phyloP scores from a whole-genome alignment of 805 yeast genomes.

The Cyberlindnera bimundalis region DNA sequence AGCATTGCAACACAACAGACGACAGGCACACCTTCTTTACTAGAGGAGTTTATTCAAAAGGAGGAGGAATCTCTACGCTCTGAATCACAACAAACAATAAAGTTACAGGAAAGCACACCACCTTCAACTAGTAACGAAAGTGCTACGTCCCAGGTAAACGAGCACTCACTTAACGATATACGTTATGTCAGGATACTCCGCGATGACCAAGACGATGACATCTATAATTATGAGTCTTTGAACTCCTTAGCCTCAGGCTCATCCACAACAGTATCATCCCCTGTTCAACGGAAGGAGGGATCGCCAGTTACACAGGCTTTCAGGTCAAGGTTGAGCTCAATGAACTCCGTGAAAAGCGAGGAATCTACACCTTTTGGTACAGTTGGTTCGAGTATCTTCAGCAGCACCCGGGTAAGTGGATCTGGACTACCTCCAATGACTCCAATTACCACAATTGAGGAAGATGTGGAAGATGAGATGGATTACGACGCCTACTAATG shows the following conservation, averaged over 20 bases:
- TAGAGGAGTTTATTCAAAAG: slow-evolving; percentile 9
- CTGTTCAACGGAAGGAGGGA: slow-evolving; percentile 6
- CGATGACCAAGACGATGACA: slow-evolving; percentile 24
- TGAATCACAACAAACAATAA: slow-evolving; percentile 4
- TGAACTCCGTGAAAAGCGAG: slow-evolving; percentile 6
- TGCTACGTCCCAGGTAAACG: neutral
- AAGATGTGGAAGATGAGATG: slow-evolving; percentile 21
- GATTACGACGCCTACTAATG: neutral
- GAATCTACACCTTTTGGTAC: slow-evolving; percentile 4
- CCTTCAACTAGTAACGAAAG: slow-evolving; percentile 2
- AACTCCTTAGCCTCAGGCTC: slow-evolving; percentile 15
- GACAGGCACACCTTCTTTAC: slow-evolving; percentile 3
- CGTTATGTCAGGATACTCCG: slow-evolving; percentile 5
- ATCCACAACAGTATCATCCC: slow-evolving; percentile 9
- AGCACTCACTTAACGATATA: neutral
- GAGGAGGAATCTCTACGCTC: slow-evolving; percentile 4
- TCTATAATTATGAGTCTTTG: slow-evolving; percentile 17
- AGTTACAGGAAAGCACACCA: slow-evolving; percentile 7
- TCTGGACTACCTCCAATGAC: slow-evolving; percentile 16
- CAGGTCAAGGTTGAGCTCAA: slow-evolving; percentile 18
- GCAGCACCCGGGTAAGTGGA: slow-evolving; percentile 11
- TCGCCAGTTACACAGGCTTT: slow-evolving; percentile 21
- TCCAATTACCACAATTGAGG: slow-evolving; percentile 22
- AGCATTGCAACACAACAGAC: neutral
- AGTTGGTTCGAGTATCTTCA: slow-evolving; percentile 17